phyloP scores from a whole-genome alignment of 2,329 filamentous ascomycete genomes.

The Metarhizium anisopliae region DNA sequence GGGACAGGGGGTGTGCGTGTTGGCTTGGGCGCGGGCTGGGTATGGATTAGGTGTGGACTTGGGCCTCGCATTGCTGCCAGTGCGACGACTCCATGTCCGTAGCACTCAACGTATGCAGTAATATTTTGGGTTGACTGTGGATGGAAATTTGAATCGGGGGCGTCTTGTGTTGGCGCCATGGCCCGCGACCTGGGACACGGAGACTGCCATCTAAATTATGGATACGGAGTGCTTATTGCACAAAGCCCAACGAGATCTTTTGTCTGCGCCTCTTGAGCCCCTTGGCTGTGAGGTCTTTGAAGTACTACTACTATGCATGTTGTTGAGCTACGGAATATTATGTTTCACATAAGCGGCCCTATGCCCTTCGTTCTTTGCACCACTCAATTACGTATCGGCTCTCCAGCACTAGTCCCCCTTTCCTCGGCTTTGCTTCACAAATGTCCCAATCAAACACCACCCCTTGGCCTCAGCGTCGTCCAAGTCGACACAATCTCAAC shows the following conservation, averaged over 20 bases:
- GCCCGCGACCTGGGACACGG: background rate
- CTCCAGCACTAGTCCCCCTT: background rate
- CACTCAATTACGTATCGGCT: no score
- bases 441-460: background rate
- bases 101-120: no score
- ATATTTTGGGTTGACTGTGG: background rate
- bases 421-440: background rate
- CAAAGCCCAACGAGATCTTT: background rate
- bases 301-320: background rate
- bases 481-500: constrained; percentile 3
- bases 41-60: background rate
- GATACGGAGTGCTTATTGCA: background rate
- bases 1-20: constrained; percentile 3
- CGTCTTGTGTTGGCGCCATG: background rate
- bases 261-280: background rate
- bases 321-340: background rate
- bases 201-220: background rate
- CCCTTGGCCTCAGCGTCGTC: background rate
- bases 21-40: background rate
- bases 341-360: background rate
- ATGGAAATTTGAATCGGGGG: background rate
- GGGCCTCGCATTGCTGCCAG: background rate
- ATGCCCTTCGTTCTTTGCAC: background rate
- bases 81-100: no score
- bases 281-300: background rate